Evolutionary conservation across 2,329 filamentous ascomycete species (phyloP).

Genomic region (Didymella pomorum): DNA sequence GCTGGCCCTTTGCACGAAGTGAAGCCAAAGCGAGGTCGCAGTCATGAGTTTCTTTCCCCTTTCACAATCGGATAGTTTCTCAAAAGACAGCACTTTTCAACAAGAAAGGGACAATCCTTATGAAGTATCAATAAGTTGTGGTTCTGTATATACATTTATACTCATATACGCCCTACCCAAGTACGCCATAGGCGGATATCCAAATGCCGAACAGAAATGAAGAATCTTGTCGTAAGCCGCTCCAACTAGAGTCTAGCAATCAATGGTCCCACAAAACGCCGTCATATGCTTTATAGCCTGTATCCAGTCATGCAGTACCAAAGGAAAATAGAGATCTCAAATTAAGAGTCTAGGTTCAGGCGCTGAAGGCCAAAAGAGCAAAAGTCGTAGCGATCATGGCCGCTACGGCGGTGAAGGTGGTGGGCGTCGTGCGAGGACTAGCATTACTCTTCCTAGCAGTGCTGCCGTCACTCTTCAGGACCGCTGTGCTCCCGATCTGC

Average conservation of each 20-base stretch:
- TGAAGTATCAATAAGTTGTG: slow-evolving; percentile 6
- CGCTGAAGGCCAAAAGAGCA: slow-evolving; percentile 10
- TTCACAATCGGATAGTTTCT: background rate
- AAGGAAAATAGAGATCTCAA: slow-evolving; percentile 14
- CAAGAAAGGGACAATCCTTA: background rate
- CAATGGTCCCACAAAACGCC: slow-evolving; percentile 15
- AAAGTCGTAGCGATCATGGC: slow-evolving; percentile 24
- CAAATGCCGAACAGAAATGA: slow-evolving; percentile 5
- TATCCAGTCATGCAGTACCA: slow-evolving; percentile 16
- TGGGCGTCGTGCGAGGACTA: slow-evolving; percentile 22
- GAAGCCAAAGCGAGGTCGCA: no score
- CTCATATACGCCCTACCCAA: slow-evolving; percentile 5
- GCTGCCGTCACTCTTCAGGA: slow-evolving; percentile 38
- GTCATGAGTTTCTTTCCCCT: background rate
- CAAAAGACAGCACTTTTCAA: background rate
- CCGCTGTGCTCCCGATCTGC: slow-evolving; percentile 46
- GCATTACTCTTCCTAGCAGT: slow-evolving; percentile 42
- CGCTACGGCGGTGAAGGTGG: slow-evolving; percentile 23
- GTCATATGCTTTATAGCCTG: slow-evolving; percentile 18
- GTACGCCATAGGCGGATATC: slow-evolving; percentile 13
- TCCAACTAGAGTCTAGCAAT: slow-evolving; percentile 11
- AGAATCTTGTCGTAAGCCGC: slow-evolving; percentile 9
- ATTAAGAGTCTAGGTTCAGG: slow-evolving; percentile 15
- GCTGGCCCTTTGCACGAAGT: no score
- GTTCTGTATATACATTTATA: slow-evolving; percentile 12